These are phyloP conservation scores for Magnusiomyces suaveolens DNA, from an alignment of 1,139 yeast species.

Conservation along the genomic window DNA sequence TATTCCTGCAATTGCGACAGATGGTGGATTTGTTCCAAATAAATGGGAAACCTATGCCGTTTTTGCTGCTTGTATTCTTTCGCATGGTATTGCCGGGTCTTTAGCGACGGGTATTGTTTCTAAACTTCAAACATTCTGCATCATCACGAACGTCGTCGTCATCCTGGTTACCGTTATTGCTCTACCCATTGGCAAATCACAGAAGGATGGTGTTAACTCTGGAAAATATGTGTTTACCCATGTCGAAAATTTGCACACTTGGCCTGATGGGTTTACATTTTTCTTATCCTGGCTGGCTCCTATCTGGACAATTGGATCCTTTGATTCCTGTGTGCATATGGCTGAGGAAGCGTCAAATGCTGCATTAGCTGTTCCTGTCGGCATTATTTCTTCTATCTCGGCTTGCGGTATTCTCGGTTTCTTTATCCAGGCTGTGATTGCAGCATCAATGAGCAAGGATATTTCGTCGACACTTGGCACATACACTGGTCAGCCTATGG, in stretches of 20 bases:
- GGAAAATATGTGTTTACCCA: conserved; percentile 46
- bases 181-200: conserved; percentile 36
- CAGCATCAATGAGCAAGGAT: conserved; percentile 49
- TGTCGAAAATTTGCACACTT: conserved; percentile 44
- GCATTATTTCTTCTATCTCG: conserved; percentile 47
- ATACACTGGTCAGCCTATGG: conserved; percentile 32
- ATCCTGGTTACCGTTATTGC: conserved; percentile 56
- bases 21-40: conserved; percentile 42
- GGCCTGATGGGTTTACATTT: conserved; percentile 63
- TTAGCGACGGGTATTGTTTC: conserved; percentile 47
- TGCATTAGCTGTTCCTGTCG: conserved; percentile 56
- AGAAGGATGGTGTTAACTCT: conserved; percentile 31
- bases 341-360: conserved; percentile 62
- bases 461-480: conserved; percentile 34
- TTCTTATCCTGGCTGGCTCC: conserved; percentile 55
- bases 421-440: conserved; percentile 44
- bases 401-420: conserved; percentile 57
- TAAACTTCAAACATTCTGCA: conserved; percentile 50
- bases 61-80: conserved; percentile 42
- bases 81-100: conserved; percentile 42
- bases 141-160: conserved; percentile 45
- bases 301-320: conserved; percentile 38
- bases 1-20: conserved; percentile 40
- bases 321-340: conserved; percentile 65
- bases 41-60: conserved; percentile 45